Base-by-base conservation (phyloP, 805 yeast genomes). In the Nakazawaea ambrosiae region DNA sequence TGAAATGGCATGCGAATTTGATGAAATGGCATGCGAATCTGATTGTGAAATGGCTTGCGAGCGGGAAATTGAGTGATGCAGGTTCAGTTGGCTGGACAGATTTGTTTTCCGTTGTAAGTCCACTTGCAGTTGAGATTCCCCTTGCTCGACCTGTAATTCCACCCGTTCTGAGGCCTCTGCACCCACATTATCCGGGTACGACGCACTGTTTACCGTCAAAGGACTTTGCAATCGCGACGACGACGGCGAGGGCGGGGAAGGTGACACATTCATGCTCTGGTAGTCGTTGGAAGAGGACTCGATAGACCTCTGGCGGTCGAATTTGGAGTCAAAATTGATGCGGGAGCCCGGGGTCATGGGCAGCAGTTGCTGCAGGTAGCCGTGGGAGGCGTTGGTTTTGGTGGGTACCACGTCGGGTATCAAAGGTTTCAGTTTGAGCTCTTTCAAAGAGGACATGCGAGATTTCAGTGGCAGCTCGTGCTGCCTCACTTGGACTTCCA, bases 261-360 rank as follows among this genome's bases (percentile, higher is more conserved):
- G 30, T 3, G 34, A 30, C 14, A n/a, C 34, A n/a, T 36, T 30
- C 14, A 30, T 30, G 31, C 39, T 36, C 18, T 30, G 34, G 15
- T 30, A 28, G 14, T 32, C 39, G 30, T 29, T 36, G 18, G 33
- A 35, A 12, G 38, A 35, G 9, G 38, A 35, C 27, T 30, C 39
- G 8, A 32, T 23, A 14, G 39, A 36, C 7, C 18, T 11, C 23
- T 35, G 26, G 18, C 38, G 29, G 11, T 17, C 30, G 23, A 28
- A 31, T 10, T 18, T 27, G 20, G 24, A 22, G 10, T 8, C 22
- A 18, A 31, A 18, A 20, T 15, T 34, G 14, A n/a, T n/a, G n/a
- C n/a, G n/a, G n/a, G 26, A 11, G 16, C n/a, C 27, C 18, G 36
- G 24, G 15, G 19, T 23, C 12, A 5, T 25, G 22, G 36, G 29